Conservation (phyloP, 2,329 filamentous ascomycete species). For the Fusarium coicis region DNA sequence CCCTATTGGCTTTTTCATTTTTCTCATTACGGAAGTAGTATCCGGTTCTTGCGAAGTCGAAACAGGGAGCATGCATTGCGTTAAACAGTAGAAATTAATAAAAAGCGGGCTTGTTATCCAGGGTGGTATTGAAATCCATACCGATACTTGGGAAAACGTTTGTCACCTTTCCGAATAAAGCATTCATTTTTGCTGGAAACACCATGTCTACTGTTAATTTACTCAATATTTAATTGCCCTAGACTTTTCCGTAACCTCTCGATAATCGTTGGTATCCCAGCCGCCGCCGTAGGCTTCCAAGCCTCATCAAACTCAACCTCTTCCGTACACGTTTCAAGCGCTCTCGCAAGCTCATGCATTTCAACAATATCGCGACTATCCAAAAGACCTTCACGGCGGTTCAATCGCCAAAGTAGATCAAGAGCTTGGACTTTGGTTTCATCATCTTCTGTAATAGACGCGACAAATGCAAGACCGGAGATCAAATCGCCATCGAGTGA, state of each 20-base stretch:
- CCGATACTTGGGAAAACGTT: no score
- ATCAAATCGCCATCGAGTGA: neutral
- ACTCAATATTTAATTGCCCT: neutral
- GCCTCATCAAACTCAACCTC: neutral
- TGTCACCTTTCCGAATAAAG: no score
- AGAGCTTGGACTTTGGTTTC: neutral
- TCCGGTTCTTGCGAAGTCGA: no score
- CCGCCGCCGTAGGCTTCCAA: neutral
- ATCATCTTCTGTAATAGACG: neutral
- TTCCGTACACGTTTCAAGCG: neutral
- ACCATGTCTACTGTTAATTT: no score
- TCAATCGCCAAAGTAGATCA: neutral
- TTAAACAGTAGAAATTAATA: no score
- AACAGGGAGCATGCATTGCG: no score
- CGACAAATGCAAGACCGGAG: neutral
- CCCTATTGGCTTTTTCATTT: no score
- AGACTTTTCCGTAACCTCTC: neutral
- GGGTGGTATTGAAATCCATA: no score
- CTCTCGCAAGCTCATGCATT: neutral
- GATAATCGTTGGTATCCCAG: neutral
- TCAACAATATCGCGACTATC: neutral
- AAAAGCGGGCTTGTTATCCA: no score
- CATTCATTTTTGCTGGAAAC: no score
- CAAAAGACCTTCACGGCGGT: neutral
- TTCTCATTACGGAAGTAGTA: no score